A percentile compares a stretch with the other conserved stretches of the same genome.
These are phyloP conservation scores for Phialemoniopsis sp. DNA, from an alignment of 2,329 filamentous ascomycete genomes.

Conservation along the genomic window DNA sequence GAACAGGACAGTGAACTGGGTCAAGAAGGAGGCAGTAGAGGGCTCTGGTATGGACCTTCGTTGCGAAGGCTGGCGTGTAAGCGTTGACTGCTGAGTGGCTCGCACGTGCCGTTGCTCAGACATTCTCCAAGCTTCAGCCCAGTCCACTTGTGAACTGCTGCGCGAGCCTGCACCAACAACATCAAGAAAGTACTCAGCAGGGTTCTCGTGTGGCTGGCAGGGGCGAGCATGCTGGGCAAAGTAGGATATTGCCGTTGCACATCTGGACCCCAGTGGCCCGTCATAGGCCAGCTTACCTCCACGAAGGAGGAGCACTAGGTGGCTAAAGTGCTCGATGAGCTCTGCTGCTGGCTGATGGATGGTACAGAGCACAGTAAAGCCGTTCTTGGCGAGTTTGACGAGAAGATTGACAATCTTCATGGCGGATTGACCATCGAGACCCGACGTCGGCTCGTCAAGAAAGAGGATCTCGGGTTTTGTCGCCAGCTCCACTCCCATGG, in stretches of 20 bases:
- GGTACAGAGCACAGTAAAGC: slow-evolving; percentile 45
- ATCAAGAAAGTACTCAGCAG: slow-evolving; percentile 64
- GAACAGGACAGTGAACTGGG: too few relatives aligned
- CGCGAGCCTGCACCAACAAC: slow-evolving; percentile 38
- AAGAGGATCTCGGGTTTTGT: slow-evolving; percentile 56
- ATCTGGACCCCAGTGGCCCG: slow-evolving; percentile 49
- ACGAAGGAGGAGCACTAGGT: slow-evolving; percentile 49
- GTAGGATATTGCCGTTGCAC: slow-evolving; percentile 44
- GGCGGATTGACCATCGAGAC: slow-evolving; percentile 68
- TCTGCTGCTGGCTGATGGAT: slow-evolving; percentile 45
- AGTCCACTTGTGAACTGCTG: slow-evolving; percentile 29
- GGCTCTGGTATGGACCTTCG: too few relatives aligned
- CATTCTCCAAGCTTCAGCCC: slow-evolving; percentile 23
- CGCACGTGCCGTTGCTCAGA: slow-evolving; percentile 36
- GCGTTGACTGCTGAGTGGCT: too few relatives aligned
- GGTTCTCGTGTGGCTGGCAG: slow-evolving; percentile 54
- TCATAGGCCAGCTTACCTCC: slow-evolving; percentile 56
- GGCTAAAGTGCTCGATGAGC: slow-evolving; percentile 48
- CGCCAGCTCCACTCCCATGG: slow-evolving; percentile 55
- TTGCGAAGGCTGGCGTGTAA: too few relatives aligned
- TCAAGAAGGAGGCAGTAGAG: too few relatives aligned
- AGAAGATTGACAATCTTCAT: slow-evolving; percentile 69
- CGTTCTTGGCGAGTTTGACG: slow-evolving; percentile 54
- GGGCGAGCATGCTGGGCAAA: slow-evolving; percentile 59
- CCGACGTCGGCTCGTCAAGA: slow-evolving; percentile 72